Evolutionary conservation across 2,329 filamentous ascomycete genomes (phyloP).

Genomic region (Penicillium janthinellum): DNA sequence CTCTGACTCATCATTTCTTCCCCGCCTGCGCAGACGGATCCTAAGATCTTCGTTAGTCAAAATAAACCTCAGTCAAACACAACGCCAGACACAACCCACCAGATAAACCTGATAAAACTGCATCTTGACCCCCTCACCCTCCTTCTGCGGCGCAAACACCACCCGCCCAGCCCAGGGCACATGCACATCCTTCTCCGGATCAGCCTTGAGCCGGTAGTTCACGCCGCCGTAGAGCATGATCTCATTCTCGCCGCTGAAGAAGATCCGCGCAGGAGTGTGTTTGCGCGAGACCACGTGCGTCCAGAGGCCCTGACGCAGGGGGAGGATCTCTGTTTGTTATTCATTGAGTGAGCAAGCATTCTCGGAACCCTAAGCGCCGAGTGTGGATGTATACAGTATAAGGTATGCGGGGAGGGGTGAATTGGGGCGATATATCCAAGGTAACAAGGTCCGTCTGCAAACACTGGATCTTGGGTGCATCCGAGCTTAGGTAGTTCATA

Average conservation of each 20-base stretch:
- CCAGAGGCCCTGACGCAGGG: constrained; percentile 40
- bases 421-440: not conserved
- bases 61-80: not conserved
- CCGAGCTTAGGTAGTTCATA: not conserved
- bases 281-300: constrained; percentile 38
- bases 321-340: constrained; percentile 37
- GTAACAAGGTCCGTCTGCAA: not conserved
- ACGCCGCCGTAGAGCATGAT: constrained; percentile 44
- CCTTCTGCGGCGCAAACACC: constrained; percentile 33
- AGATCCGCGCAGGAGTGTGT: constrained; percentile 35
- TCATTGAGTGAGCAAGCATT: not conserved
- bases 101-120: constrained; percentile 46
- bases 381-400: not conserved
- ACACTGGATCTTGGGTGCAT: not conserved
- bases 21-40: constrained; percentile 39
- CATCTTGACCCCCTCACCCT: constrained; percentile 35
- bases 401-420: not conserved
- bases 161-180: constrained; percentile 42
- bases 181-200: constrained; percentile 35
- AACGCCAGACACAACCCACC: constrained; percentile 28
- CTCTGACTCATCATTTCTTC: constrained; percentile 29
- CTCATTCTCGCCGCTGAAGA: constrained; percentile 36
- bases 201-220: constrained; percentile 36
- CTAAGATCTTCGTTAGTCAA: constrained; percentile 21
- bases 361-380: not conserved